Evolutionary conservation across 805 yeast genomes (phyloP).

Genomic region (Cyberlindnera mycetangii): DNA sequence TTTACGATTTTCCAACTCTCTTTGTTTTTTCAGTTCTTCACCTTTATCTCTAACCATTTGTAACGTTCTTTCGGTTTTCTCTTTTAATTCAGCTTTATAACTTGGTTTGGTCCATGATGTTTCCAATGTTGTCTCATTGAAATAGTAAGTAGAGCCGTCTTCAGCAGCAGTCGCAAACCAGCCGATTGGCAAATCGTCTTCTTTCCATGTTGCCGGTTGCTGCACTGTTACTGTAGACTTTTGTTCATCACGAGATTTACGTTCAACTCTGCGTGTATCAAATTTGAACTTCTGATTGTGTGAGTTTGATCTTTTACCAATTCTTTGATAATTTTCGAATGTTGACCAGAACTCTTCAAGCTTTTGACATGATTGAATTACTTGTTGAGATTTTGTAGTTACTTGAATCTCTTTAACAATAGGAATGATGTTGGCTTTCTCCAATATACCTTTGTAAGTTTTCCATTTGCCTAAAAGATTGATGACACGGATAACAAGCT

Average conservation of each 20-base stretch:
- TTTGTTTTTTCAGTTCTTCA: conserved; percentile 26
- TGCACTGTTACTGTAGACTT: not conserved
- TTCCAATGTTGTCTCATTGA: conserved; percentile 38
- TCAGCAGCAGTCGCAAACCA: conserved; percentile 61
- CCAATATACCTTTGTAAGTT: conserved; percentile 74
- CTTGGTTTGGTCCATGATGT: conserved; percentile 63
- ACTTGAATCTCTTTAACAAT: conserved; percentile 45
- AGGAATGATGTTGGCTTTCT: conserved; percentile 68
- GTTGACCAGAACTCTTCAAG: conserved; percentile 67
- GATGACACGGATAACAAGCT: conserved; percentile 47
- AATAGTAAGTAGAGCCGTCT: conserved; percentile 45
- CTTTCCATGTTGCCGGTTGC: conserved; percentile 4
- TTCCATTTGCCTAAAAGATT: conserved; percentile 57
- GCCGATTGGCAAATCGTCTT: conserved; percentile 34
- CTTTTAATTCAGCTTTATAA: conserved; percentile 16
- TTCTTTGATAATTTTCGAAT: conserved; percentile 69
- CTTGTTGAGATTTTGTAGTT: conserved; percentile 25
- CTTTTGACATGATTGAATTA: conserved; percentile 37
- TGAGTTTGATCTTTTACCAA: conserved; percentile 1
- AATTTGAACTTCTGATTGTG: not conserved
- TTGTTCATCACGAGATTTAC: not conserved
- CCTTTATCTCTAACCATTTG: conserved; percentile 31
- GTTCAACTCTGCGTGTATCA: conserved; percentile 22
- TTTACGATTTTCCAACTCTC: conserved; percentile 21
- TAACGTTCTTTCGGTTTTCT: conserved; percentile 25